Percentiles rank a stretch among this genome's conserved stretches.
These are phyloP conservation scores for Lichina pygmaea DNA, from an alignment of 495 filamentous ascomycete genomes.

Conservation along the genomic window DNA sequence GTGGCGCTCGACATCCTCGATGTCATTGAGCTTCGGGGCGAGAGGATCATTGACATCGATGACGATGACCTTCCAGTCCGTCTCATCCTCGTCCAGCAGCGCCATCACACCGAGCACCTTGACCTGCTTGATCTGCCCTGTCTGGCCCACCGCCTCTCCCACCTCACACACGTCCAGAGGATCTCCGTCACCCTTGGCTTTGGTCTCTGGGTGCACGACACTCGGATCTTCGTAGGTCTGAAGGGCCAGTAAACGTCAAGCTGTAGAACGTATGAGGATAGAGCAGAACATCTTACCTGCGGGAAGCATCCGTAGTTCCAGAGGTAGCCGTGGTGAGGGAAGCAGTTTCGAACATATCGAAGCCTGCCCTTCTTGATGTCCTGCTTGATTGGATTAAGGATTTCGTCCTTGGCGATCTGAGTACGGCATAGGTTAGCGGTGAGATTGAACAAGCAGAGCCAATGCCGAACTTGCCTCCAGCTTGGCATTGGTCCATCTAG, in stretches of 20 bases:
- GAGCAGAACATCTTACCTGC: constrained; percentile 29
- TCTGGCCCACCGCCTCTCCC: constrained; percentile 84
- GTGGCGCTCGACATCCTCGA: constrained; percentile 98
- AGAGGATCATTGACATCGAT: constrained; percentile 96
- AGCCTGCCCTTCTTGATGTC: constrained; percentile 80
- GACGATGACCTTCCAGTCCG: constrained; percentile 99
- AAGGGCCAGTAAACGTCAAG: constrained; percentile 1
- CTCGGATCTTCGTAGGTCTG: constrained; percentile 99
- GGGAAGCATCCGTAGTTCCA: constrained; percentile 99
- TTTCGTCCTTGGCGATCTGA: constrained; percentile 90
- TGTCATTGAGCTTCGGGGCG: constrained; percentile 86
- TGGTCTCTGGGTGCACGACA: constrained; percentile 86
- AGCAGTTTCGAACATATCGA: constrained; percentile 97
- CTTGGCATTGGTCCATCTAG: constrained; percentile 98
- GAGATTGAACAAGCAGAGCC: not conserved
- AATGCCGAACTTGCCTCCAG: constrained; percentile 43
- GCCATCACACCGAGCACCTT: constrained; percentile 99
- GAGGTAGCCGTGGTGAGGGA: constrained; percentile 98
- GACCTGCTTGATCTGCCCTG: constrained; percentile 95
- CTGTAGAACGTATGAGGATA: not conserved
- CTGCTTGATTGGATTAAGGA: constrained; percentile 92
- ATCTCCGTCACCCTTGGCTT: constrained; percentile 99
- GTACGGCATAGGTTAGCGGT: constrained; percentile 4
- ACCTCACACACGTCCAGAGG: constrained; percentile 99
- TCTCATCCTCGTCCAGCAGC: constrained; percentile 96